Percentiles rank a stretch among this genome's conserved stretches.
Evolutionary conservation across 345 rosid species (phyloP).

Genomic region (Lumnitzera littorea): DNA sequence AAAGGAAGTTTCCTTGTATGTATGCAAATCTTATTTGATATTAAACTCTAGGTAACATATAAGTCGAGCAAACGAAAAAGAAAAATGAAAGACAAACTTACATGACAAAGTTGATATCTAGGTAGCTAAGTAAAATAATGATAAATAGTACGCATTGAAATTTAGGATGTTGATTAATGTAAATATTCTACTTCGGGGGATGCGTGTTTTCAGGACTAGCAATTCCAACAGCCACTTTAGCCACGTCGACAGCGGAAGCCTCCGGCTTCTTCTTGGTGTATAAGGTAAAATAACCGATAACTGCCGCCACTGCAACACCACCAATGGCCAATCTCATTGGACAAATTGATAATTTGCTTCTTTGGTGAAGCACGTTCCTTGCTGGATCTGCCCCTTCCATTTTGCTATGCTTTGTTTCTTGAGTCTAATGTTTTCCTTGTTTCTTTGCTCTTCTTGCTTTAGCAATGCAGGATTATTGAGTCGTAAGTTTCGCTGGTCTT

Average conservation of each 20-base stretch:
- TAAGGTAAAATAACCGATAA: slow-evolving; percentile 42
- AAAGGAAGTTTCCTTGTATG: no score
- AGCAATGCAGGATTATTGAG: not conserved
- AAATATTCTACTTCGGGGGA: slow-evolving; percentile 18
- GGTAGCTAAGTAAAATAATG: no score
- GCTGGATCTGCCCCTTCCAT: slow-evolving; percentile 9
- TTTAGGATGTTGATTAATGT: no score
- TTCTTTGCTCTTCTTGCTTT: not conserved
- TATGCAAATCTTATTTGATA: no score
- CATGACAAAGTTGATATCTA: no score
- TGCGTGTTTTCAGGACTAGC: slow-evolving; percentile 33
- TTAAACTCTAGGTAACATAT: no score
- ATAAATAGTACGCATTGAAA: no score
- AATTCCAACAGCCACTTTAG: slow-evolving; percentile 46
- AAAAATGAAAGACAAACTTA: no score
- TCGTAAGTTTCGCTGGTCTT: not conserved
- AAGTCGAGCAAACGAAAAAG: no score
- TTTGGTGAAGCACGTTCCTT: slow-evolving; percentile 12
- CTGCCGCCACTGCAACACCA: not conserved
- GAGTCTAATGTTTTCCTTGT: not conserved
- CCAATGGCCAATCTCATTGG: slow-evolving; percentile 9
- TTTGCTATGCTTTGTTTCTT: not conserved
- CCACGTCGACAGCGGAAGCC: slow-evolving; percentile 59
- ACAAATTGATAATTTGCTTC: not conserved
- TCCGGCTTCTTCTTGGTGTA: slow-evolving; percentile 52